phyloP scores from a whole-genome alignment of 176 grass and related monocot genomes.

The Bonia amplexicaulis region DNA sequence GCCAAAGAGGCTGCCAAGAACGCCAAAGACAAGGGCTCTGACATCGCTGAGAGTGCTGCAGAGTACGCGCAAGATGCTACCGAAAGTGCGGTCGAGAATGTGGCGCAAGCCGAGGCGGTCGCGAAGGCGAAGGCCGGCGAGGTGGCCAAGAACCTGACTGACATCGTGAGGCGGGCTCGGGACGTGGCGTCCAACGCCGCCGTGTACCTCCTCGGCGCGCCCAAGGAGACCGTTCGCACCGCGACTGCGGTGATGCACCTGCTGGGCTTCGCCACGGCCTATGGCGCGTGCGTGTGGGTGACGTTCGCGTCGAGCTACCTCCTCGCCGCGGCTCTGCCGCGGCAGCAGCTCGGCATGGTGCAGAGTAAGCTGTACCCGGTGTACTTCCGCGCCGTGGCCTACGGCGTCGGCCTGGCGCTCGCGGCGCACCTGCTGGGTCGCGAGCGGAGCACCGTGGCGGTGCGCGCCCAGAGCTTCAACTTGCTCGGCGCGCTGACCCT shows the following conservation, averaged over 20 bases:
- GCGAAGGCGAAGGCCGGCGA: conserved; percentile 29
- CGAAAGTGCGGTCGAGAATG: neutral
- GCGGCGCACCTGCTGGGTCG: conserved; percentile 44
- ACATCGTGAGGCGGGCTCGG: conserved; percentile 46
- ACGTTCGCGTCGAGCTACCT: conserved; percentile 86
- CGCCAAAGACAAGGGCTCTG: conserved; percentile 5
- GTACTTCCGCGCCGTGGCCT: conserved; percentile 72
- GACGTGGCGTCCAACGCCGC: conserved; percentile 52
- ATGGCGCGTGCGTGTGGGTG: conserved; percentile 72
- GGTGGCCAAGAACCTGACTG: conserved; percentile 50
- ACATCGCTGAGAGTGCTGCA: conserved; percentile 21
- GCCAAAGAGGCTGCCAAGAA: neutral
- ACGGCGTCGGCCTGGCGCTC: conserved; percentile 45
- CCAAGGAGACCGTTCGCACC: conserved; percentile 25
- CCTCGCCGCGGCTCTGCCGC: conserved; percentile 39
- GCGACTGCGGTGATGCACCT: conserved; percentile 50
- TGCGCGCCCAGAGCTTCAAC: conserved; percentile 61
- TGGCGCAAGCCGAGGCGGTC: conserved; percentile 13
- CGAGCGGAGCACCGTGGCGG: conserved; percentile 25
- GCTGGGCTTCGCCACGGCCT: conserved; percentile 55
- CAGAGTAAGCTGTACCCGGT: conserved; percentile 93
- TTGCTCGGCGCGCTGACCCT: conserved; percentile 43
- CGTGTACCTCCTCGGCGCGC: conserved; percentile 20
- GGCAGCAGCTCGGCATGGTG: conserved; percentile 75
- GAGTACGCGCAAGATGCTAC: conserved; percentile 19